phyloP scores from a whole-genome alignment of 2,329 filamentous ascomycete genomes.

The Calonectria naviculata region DNA sequence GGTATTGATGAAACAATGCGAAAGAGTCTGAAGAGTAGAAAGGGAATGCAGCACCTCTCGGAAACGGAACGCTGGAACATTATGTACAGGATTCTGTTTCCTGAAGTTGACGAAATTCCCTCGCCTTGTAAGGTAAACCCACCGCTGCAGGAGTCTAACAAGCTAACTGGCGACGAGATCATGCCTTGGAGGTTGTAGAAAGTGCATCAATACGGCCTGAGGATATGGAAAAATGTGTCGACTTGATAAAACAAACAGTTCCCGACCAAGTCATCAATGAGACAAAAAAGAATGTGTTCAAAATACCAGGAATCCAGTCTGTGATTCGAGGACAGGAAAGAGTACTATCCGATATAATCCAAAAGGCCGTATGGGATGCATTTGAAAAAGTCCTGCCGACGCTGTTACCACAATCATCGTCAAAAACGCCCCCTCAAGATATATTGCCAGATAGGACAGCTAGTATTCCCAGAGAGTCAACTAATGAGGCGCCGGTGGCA shows the following conservation, averaged over 20 bases:
- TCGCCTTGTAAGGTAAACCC: constrained; percentile 20
- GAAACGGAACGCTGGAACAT: constrained; percentile 19
- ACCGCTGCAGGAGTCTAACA: too few relatives aligned
- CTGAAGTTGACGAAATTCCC: constrained; percentile 2
- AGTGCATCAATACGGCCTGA: not conserved
- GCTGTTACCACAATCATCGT: not conserved
- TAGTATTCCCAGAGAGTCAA: not conserved
- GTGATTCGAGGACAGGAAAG: constrained; percentile 5
- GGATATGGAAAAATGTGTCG: not conserved
- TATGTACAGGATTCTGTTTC: constrained; percentile 29
- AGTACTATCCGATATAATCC: constrained; percentile 7
- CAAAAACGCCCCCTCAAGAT: not conserved
- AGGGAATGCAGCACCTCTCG: constrained; percentile 3
- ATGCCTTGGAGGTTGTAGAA: constrained; percentile 5
- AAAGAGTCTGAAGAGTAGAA: constrained; percentile 12
- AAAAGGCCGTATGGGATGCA: constrained; percentile 24
- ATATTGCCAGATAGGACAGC: not conserved
- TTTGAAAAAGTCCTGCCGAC: constrained; percentile 16
- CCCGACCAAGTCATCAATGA: constrained; percentile 15
- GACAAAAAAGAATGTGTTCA: not conserved
- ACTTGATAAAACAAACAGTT: constrained; percentile 15
- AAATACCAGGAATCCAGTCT: constrained; percentile 4
- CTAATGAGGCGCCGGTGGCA: not conserved
- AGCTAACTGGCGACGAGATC: not conserved
- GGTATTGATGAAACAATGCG: constrained; percentile 10